Base-by-base conservation (phyloP, 2,329 filamentous ascomycete species). In the Rhinocladiella mackenziei region DNA sequence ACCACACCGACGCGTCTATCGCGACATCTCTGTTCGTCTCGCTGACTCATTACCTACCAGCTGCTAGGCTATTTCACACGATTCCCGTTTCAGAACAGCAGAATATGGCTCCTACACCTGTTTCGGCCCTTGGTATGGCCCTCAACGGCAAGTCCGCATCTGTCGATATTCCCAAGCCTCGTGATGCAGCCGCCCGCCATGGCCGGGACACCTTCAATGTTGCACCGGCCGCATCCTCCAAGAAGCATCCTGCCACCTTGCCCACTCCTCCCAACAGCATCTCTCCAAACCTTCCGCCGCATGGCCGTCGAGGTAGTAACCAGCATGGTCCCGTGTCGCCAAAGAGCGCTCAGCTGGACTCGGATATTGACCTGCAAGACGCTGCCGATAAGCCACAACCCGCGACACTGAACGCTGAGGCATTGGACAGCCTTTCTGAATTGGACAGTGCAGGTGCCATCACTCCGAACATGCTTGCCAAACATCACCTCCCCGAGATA, bases 201-300 rank as follows among this genome's bases (percentile, higher is more conserved):
- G 58, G 59, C 52, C 59, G 60, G 54, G 60, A 62, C 54, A 62
- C 50, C 59, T 63, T 64, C 50, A 58, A 59, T 58, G 60, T 57
- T 54, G 54, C 65, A 54, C 50, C 56, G 38, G 42, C 51, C 39
- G 41, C 34, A 38, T 53, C 62, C 55, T 46, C 48, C 20, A 47
- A 42, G 31, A 53, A 52, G 36, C 50, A 48, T 30, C 35, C 50
- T 39, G 55, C 49, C 50, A 66, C 70, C 65, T 80, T 95, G 61
- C 88, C 86, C 53, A 96, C 91, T 65, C 91, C 91, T 62, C 91
- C 91, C 50, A 94, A 91, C 73, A 96, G 89, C 67, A 89, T 96
- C 65, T 96, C 89, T 51, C 91, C 91, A 36, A 83, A 80, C 57
- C 76, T 96, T 56, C 82, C 84, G 58, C 86, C 89, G 48, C 86